Percentiles rank a stretch among this genome's conserved stretches.
Evolutionary conservation across 306 rosid genomes (phyloP).

Genomic region (Ormosia emarginata): DNA sequence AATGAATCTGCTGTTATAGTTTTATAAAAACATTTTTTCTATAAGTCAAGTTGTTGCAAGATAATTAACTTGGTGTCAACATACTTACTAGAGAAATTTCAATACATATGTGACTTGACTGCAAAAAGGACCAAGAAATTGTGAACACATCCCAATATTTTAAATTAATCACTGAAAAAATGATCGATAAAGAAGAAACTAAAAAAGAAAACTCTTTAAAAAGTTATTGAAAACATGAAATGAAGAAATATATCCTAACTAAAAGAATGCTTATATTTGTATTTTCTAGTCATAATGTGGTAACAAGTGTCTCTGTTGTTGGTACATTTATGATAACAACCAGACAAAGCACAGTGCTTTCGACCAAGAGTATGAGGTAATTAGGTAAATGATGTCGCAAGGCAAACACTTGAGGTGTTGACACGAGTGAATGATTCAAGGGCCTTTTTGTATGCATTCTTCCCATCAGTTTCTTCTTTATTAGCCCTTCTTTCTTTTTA

Average conservation of each 20-base stretch:
- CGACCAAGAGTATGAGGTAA: neutral
- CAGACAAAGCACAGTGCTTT: neutral
- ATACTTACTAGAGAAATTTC: neutral
- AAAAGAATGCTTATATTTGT: neutral
- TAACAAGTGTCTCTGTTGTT: neutral
- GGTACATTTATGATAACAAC: neutral
- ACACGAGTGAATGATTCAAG: conserved; percentile 28
- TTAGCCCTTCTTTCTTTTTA: neutral
- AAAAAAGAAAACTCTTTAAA: neutral
- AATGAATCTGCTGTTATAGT: neutral
- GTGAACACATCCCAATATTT: neutral
- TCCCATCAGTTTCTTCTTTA: conserved; percentile 17
- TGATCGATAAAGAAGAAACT: neutral
- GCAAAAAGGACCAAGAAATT: neutral
- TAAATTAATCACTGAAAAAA: neutral
- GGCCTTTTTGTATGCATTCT: conserved; percentile 21
- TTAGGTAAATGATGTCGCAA: conserved; percentile 21
- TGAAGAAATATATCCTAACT: neutral
- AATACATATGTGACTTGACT: neutral
- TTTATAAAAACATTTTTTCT: neutral
- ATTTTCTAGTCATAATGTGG: neutral
- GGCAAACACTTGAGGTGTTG: conserved; percentile 29
- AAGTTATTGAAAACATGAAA: neutral
- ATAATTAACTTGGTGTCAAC: too few relatives aligned
- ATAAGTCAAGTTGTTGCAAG: too few relatives aligned